Base-by-base conservation (phyloP, 2,329 filamentous ascomycete species). In the Trichoderma polysporum region DNA sequence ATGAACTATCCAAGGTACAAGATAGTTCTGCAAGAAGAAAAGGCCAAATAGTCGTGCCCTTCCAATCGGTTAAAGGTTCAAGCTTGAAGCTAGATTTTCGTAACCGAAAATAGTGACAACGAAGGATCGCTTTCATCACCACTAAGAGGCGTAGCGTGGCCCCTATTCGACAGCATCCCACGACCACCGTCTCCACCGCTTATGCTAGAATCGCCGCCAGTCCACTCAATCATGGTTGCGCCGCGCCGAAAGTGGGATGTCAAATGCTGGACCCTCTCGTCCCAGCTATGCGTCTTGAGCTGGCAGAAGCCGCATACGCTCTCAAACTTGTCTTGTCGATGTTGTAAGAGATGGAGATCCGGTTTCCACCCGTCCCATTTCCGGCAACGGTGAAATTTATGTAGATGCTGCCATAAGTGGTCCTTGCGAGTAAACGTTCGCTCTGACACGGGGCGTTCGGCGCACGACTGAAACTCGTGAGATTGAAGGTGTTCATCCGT, bases 321-420 rank as follows among this genome's bases (percentile, higher is more conserved):
- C 29, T 66, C 62, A 15, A 66, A 58, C 15, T 35, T 50, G 56
- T 63, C 75, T 54, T 77, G 72, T 10, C 72, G 69, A 63, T 74
- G 73, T 47, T 75, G 76, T 5, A 80, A 70, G 49, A 77, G 66
- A 33, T 73, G 72, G 29, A 80, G 69, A 35, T 80, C 74, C 2
- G 76, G 78, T 74, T 69, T 86, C 84, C 85, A 88, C 76, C 79
- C 78, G 4, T 74, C 79, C 80, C 70, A 82, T 70, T 65, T 80
- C 75, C 83, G 83, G 69, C 79, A 81, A 1, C 76, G 75, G 64
- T 82, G 80, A 41, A 81, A 81, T 66, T 81, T 82, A 71, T 74
- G 74, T n/a, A 79, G 66, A 22, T 79, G 78, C 67, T 79, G 78
- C 78, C 77, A 79, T 25, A 82, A 72, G 62, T 81, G 79, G 49